Percentiles rank a stretch among this genome's conserved stretches.
Evolutionary conservation across 768 basidiomycete species (phyloP).

Genomic region (Lactarius pseudohatsudake): DNA sequence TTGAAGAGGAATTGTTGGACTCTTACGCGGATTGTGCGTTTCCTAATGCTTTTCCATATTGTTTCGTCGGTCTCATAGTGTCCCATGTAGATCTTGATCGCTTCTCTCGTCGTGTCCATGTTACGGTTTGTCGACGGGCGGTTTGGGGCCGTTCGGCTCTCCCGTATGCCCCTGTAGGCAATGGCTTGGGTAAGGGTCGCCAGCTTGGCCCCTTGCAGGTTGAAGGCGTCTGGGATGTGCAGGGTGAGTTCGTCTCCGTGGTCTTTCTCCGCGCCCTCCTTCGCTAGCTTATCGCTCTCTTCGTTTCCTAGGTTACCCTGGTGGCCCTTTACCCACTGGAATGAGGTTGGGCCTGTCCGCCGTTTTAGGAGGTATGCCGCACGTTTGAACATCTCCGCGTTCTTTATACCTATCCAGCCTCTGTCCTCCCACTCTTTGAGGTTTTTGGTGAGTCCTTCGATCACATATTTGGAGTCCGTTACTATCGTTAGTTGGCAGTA

Average conservation of each 20-base stretch:
- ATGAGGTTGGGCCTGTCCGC: not conserved
- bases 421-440: not conserved
- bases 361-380: not conserved
- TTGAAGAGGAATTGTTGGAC: not conserved
- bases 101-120: too few species aligned
- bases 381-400: not conserved
- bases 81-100: too few species aligned
- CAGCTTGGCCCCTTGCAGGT: too few species aligned
- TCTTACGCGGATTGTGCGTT: not conserved
- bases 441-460: not conserved
- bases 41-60: not conserved
- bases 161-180: too few species aligned
- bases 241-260: too few species aligned
- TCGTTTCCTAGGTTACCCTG: not conserved
- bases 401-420: not conserved
- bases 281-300: not conserved
- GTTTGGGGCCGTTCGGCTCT: too few species aligned
- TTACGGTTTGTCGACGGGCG: too few species aligned
- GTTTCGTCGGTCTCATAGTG: too few species aligned
- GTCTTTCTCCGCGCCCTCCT: not conserved
- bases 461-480: not conserved
- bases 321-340: constrained; percentile 10
- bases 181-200: too few species aligned
- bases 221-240: too few species aligned
- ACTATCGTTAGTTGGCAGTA: not conserved